Conservation (phyloP, 371 early-diverging fungal genomes). For the Chytridium lagenaria region DNA sequence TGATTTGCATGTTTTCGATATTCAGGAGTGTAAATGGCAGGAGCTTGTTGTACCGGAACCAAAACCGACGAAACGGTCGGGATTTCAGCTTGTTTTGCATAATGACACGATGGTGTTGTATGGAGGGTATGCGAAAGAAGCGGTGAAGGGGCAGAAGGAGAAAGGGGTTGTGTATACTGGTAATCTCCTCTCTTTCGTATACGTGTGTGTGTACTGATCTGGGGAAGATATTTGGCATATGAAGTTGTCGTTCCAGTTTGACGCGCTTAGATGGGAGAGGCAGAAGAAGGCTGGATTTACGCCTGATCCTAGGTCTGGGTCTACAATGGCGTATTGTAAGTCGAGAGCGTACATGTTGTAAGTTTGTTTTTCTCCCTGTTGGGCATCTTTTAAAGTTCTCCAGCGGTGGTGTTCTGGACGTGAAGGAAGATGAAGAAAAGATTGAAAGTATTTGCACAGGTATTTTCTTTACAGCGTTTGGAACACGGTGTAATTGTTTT, state of each 20-base stretch:
- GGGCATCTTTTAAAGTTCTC: conserved; percentile 2
- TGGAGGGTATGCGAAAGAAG: conserved; percentile 68
- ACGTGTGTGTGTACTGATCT: neutral
- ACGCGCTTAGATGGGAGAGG: conserved; percentile 63
- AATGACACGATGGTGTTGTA: conserved; percentile 60
- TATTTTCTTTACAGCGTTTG: conserved; percentile 24
- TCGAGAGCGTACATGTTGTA: conserved; percentile 64
- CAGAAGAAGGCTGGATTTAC: conserved; percentile 55
- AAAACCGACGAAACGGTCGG: conserved; percentile 62
- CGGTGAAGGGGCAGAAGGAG: conserved; percentile 61
- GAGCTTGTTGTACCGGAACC: conserved; percentile 64
- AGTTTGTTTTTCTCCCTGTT: neutral
- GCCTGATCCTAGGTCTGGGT: conserved; percentile 60
- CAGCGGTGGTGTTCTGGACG: conserved; percentile 62
- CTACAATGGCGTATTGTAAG: conserved; percentile 62
- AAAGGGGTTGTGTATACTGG: conserved; percentile 58
- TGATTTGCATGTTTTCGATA: conserved; percentile 70
- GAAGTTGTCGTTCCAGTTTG: conserved; percentile 60
- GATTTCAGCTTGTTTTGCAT: conserved; percentile 62
- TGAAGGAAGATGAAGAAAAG: conserved; percentile 64
- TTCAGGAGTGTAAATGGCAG: conserved; percentile 63
- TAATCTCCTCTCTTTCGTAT: neutral
- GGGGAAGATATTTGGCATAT: conserved; percentile 63
- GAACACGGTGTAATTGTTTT: no score
- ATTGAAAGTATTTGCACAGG: conserved; percentile 62